Percentiles rank a stretch among this genome's conserved stretches.
These are phyloP conservation scores for Alternaria burnsii DNA, from an alignment of 2,329 filamentous ascomycete genomes.

Conservation along the genomic window DNA sequence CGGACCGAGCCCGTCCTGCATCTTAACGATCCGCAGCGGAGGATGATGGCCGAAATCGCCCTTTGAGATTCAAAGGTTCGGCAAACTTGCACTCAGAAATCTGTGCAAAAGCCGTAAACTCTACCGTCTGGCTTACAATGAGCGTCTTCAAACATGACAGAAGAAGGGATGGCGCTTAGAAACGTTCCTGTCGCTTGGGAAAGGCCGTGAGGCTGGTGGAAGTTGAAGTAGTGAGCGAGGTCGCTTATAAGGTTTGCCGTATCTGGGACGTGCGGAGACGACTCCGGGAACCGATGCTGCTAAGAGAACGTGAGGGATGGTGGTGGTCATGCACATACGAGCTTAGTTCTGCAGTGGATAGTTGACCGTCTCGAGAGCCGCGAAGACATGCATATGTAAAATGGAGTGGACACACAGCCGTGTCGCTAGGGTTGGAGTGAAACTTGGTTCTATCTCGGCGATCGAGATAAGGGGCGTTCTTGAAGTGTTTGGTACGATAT, in stretches of 20 bases:
- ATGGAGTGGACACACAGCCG: not conserved
- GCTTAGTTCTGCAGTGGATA: not conserved
- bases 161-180: not conserved
- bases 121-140: not conserved
- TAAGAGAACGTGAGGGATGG: not conserved
- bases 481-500: slow-evolving; percentile 16
- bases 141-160: not conserved
- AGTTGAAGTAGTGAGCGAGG: not conserved
- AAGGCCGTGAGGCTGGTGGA: not conserved
- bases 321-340: not conserved
- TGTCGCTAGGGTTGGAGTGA: not conserved
- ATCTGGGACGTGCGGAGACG: not conserved
- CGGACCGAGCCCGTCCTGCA: slow-evolving; percentile 15
- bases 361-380: not conserved
- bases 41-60: not conserved
- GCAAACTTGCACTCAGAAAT: not conserved
- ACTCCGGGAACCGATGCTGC: not conserved
- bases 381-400: slow-evolving; percentile 10
- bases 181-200: not conserved
- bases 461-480: slow-evolving; percentile 7
- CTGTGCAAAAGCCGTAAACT: not conserved
- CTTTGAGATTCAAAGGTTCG: not conserved
- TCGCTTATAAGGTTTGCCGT: slow-evolving; percentile 3
- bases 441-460: not conserved
- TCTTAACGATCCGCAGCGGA: not conserved